phyloP scores from a whole-genome alignment of 1,284 basidiomycete genomes.

The Papiliotrema nemorosa region DNA sequence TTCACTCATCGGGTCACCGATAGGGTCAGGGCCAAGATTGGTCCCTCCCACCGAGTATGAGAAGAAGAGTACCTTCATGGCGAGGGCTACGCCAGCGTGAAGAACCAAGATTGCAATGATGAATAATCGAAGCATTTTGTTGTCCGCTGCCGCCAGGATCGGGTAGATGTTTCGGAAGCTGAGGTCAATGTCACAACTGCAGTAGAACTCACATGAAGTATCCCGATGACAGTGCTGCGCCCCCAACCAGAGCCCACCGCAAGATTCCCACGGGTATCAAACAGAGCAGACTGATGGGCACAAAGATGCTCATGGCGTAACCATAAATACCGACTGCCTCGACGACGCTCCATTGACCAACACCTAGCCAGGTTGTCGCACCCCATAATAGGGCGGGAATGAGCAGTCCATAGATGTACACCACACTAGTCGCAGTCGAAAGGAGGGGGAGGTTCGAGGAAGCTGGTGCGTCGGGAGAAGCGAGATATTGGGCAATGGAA shows the following conservation, averaged over 20 bases:
- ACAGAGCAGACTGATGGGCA: constrained; percentile 69
- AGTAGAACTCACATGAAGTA: constrained; percentile 62
- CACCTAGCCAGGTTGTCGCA: constrained; percentile 72
- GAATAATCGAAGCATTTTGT: constrained; percentile 74
- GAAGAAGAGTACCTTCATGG: constrained; percentile 84
- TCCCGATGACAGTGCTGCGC: constrained; percentile 70
- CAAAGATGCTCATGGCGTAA: constrained; percentile 50
- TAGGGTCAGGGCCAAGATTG: constrained; percentile 36
- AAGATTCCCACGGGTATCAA: constrained; percentile 73
- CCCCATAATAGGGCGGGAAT: constrained; percentile 67
- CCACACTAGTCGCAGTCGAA: constrained; percentile 71
- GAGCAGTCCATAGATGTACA: constrained; percentile 79
- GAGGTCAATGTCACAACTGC: background rate
- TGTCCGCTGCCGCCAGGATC: constrained; percentile 75
- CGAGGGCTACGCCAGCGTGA: constrained; percentile 70
- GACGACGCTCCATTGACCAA: constrained; percentile 77
- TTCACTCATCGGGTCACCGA: constrained; percentile 11
- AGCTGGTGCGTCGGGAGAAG: constrained; percentile 8
- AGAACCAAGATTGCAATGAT: constrained; percentile 67
- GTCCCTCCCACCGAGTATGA: constrained; percentile 49
- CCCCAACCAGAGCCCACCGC: constrained; percentile 71
- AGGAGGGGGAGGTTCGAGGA: constrained; percentile 69
- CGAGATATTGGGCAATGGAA: constrained; percentile 73
- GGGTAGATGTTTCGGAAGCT: constrained; percentile 76
- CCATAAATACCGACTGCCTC: constrained; percentile 59